These are phyloP conservation scores for Nicotiana benthamiana DNA, from an alignment of 257 asterid species.

Conservation along the genomic window DNA sequence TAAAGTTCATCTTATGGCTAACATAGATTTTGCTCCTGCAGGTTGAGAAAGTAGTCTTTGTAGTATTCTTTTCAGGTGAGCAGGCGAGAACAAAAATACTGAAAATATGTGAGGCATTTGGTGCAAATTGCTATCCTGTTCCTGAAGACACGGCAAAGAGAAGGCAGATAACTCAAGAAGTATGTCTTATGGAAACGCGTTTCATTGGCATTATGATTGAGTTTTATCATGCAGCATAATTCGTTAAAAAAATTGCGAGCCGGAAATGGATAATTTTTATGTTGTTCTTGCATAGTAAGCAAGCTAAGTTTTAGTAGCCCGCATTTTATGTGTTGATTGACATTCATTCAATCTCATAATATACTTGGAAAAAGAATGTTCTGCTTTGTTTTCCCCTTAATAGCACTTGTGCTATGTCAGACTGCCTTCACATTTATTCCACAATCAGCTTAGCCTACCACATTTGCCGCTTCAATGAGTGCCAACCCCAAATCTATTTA, in stretches of 20 bases:
- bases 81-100: slow-evolving; percentile 87
- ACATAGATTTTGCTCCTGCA: slow-evolving; percentile 37
- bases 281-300: not conserved
- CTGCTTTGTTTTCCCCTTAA: not conserved
- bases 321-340: not conserved
- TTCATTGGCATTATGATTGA: not conserved
- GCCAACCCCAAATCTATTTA: not conserved
- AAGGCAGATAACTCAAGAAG: slow-evolving; percentile 81
- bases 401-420: not conserved
- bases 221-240: not conserved
- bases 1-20: slow-evolving; percentile 1
- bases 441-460: not conserved
- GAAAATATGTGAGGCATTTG: slow-evolving; percentile 96
- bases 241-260: not conserved
- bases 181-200: slow-evolving; percentile 27
- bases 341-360: not conserved
- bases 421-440: not conserved
- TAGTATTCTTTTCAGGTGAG: slow-evolving; percentile 98
- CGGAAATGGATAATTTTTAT: not conserved
- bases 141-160: slow-evolving; percentile 76
- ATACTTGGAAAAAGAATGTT: not conserved
- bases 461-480: not conserved
- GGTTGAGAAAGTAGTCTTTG: slow-evolving; percentile 91
- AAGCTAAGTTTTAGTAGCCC: not conserved
- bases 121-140: slow-evolving; percentile 93